These are phyloP conservation scores for Mycena vulgaris DNA, from an alignment of 768 basidiomycete genomes.

Conservation along the genomic window DNA sequence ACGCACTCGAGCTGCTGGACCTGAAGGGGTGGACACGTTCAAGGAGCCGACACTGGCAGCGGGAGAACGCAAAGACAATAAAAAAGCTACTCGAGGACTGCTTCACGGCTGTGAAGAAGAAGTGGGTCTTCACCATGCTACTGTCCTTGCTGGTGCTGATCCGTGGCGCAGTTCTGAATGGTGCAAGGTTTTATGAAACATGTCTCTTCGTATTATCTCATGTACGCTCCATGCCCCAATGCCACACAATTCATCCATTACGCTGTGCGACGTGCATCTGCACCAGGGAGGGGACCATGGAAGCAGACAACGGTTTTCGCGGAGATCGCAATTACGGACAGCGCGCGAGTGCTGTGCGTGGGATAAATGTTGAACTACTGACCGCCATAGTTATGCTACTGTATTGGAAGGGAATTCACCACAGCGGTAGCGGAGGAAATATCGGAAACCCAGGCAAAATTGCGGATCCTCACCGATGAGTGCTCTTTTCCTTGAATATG, in stretches of 20 bases:
- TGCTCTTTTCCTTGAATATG: too few species aligned
- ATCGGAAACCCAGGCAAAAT: too few species aligned
- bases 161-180: constrained; percentile 53
- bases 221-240: constrained; percentile 38
- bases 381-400: too few species aligned
- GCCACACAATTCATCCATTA: constrained; percentile 21
- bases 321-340: too few species aligned
- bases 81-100: constrained; percentile 98
- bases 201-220: constrained; percentile 30
- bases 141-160: neutral
- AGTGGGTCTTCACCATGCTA: constrained; percentile 89
- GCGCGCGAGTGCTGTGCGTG: too few species aligned
- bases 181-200: constrained; percentile 14
- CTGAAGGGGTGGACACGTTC: constrained; percentile 97
- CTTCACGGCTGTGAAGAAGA: constrained; percentile 95
- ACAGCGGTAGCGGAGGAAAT: too few species aligned
- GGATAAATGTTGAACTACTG: too few species aligned
- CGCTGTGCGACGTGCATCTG: too few species aligned
- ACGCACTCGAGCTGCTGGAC: constrained; percentile 95
- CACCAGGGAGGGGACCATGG: too few species aligned
- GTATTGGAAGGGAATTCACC: too few species aligned
- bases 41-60: constrained; percentile 97
- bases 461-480: too few species aligned
- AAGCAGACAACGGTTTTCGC: too few species aligned
- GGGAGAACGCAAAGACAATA: constrained; percentile 93